Evolutionary conservation across 2,329 filamentous ascomycete species (phyloP).

Genomic region (Colletotrichum caudatum): DNA sequence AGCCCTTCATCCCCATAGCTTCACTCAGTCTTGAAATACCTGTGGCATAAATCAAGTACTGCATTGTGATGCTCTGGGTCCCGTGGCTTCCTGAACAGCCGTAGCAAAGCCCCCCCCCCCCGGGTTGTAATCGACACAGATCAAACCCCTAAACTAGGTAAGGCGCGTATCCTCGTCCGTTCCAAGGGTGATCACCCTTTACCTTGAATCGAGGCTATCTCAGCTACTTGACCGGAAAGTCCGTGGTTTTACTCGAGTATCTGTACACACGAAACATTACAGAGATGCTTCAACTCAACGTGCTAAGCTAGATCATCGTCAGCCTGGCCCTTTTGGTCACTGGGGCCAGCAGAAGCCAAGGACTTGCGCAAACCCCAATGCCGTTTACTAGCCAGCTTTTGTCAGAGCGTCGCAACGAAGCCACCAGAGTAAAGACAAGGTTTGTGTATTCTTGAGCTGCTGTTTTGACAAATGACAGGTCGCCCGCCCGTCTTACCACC

Average conservation of each 20-base stretch:
- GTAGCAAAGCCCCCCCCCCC: background rate
- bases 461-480: too few relatives aligned
- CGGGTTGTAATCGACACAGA: background rate
- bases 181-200: background rate
- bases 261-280: background rate
- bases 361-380: background rate
- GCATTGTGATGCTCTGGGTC: too few relatives aligned
- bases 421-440: too few relatives aligned
- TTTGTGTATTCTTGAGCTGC: too few relatives aligned
- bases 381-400: too few relatives aligned
- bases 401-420: too few relatives aligned
- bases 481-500: too few relatives aligned
- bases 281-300: background rate
- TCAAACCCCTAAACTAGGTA: background rate
- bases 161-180: background rate
- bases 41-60: background rate
- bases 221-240: background rate
- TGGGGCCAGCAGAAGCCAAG: background rate
- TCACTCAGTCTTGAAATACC: background rate
- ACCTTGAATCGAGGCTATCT: background rate
- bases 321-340: background rate
- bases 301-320: background rate
- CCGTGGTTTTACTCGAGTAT: background rate
- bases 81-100: background rate
- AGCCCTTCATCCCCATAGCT: background rate